These are phyloP conservation scores for Fusarium sp. DNA, from an alignment of 2,329 filamentous ascomycete species.

Conservation along the genomic window DNA sequence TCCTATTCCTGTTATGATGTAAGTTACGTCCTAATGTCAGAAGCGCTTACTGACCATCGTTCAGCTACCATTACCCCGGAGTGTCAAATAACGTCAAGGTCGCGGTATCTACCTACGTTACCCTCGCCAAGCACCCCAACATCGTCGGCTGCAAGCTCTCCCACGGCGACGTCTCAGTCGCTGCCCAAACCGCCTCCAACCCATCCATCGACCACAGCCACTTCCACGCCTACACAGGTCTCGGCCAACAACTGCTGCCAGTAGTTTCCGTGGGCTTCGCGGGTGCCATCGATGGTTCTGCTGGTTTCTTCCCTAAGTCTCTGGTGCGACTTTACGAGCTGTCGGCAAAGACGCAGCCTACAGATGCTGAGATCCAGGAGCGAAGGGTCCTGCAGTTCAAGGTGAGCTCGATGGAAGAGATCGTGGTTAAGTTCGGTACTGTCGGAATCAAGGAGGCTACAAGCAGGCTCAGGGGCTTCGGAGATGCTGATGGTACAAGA, in stretches of 20 bases:
- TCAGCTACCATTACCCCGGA: conserved; percentile 72
- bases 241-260: conserved; percentile 73
- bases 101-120: conserved; percentile 65
- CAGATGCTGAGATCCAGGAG: conserved; percentile 59
- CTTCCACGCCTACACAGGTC: conserved; percentile 72
- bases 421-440: conserved; percentile 68
- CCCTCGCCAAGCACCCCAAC: conserved; percentile 70
- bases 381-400: conserved; percentile 68
- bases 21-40: conserved; percentile 40
- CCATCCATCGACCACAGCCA: conserved; percentile 67
- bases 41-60: background rate
- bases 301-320: conserved; percentile 71
- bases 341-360: conserved; percentile 44
- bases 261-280: conserved; percentile 67
- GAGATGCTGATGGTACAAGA: conserved; percentile 68
- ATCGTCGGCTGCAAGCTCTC: conserved; percentile 77
- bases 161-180: conserved; percentile 73
- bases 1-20: conserved; percentile 69
- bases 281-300: conserved; percentile 71
- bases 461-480: conserved; percentile 67
- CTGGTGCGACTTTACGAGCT: conserved; percentile 68
- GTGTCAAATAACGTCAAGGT: conserved; percentile 74
- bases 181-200: conserved; percentile 68
- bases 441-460: conserved; percentile 74
- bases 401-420: conserved; percentile 70